phyloP scores from a whole-genome alignment of 2,329 filamentous ascomycete species.

The Zymoseptoria tritici region DNA sequence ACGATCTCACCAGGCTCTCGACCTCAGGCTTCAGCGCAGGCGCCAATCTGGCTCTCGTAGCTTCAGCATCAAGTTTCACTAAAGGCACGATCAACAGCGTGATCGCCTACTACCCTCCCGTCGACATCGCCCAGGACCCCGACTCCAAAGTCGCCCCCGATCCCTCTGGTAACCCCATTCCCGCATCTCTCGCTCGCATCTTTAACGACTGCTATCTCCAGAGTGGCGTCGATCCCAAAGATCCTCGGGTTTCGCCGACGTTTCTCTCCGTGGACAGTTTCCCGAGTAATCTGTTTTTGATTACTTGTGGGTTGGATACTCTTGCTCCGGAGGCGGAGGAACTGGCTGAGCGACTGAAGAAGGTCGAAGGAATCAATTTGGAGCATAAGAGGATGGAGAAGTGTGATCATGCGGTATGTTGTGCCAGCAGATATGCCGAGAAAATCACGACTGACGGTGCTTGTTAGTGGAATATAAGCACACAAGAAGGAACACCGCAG shows the following conservation, averaged over 20 bases:
- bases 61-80: slow-evolving; percentile 26
- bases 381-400: slow-evolving; percentile 24
- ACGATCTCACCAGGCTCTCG: slow-evolving; percentile 25
- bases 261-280: slow-evolving; percentile 23
- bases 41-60: slow-evolving; percentile 33
- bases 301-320: slow-evolving; percentile 33
- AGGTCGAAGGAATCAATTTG: slow-evolving; percentile 19
- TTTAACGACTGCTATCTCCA: slow-evolving; percentile 33
- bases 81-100: slow-evolving; percentile 27
- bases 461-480: neutral
- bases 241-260: slow-evolving; percentile 32
- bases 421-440: neutral
- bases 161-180: slow-evolving; percentile 14
- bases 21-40: slow-evolving; percentile 38
- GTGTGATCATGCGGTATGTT: slow-evolving; percentile 25
- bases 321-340: slow-evolving; percentile 31
- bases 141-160: slow-evolving; percentile 26
- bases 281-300: slow-evolving; percentile 25
- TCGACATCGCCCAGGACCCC: slow-evolving; percentile 27
- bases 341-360: slow-evolving; percentile 25
- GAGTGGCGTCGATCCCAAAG: slow-evolving; percentile 19
- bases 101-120: slow-evolving; percentile 32
- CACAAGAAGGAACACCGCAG: neutral
- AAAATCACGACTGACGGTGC: neutral
- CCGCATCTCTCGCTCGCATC: slow-evolving; percentile 19